Evolutionary conservation across 768 basidiomycete genomes (phyloP).

Genomic region (Lactarius quietus): DNA sequence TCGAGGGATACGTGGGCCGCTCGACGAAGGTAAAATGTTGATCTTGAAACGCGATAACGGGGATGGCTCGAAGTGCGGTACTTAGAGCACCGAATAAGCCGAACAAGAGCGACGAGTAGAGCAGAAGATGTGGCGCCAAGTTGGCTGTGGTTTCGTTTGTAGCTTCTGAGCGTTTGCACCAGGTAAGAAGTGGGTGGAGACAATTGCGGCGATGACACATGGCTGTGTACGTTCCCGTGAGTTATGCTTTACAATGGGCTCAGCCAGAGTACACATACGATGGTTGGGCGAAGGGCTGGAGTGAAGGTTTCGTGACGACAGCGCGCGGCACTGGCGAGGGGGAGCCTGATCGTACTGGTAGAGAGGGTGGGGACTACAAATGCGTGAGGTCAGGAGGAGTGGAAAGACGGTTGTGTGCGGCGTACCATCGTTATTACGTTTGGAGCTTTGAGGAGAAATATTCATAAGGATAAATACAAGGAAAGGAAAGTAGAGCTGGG

Average conservation of each 20-base stretch:
- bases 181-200: conserved; percentile 5
- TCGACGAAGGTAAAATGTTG: background rate
- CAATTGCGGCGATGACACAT: background rate
- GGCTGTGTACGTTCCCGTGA: background rate
- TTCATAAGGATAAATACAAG: conserved; percentile 18
- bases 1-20: background rate
- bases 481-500: background rate
- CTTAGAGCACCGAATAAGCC: conserved; percentile 16
- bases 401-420: background rate
- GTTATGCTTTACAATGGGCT: background rate
- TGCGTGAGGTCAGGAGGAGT: background rate
- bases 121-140: conserved; percentile 3
- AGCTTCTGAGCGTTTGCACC: conserved; percentile 10
- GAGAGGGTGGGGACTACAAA: conserved; percentile 13
- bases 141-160: background rate
- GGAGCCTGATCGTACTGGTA: conserved; percentile 11
- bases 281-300: conserved; percentile 8
- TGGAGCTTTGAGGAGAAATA: background rate
- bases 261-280: conserved; percentile 3
- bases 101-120: conserved; percentile 14
- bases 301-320: background rate
- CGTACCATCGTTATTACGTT: conserved; percentile 12
- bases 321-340: conserved; percentile 18
- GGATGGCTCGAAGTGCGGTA: background rate
- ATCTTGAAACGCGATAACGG: background rate